Evolutionary conservation across 2,329 filamentous ascomycete genomes (phyloP), one percentile per base, ranked within the genome.

Genomic region (Diaporthe amygdali): DNA sequence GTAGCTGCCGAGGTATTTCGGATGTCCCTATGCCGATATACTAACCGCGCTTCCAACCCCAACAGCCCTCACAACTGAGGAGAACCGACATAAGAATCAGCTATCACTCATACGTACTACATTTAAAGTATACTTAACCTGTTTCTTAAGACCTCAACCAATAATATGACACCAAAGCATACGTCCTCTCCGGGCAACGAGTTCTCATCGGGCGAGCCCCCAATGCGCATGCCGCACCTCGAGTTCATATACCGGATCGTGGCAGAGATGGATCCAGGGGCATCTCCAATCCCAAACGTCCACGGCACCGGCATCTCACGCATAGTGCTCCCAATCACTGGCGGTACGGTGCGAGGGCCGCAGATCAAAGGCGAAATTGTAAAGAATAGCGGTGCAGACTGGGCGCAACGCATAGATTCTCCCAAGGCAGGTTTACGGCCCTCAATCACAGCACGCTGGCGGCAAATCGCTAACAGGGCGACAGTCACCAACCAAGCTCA

Each of bases 171-270:
- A 47, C 30, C 41, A 17, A 47, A 63, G 15, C 74, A 75, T 30
- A 55, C 25, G 9, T 37, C 70, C 8, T 75, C 74, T 27, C 73
- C 72, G 15, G 71, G 74, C 14, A 75, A 74, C 51, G 39, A n/a
- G 1, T 74, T 74, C 61, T 71, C 72, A 1, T 70, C 74, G 8
- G 67, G 70, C 37, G 71, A 74, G 30, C 73, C 72, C 12, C 70
- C 73, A 22, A 75, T 76, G 75, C 72, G 73, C 20, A 69, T 71
- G 71, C 74, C 75, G 34, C 72, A 76, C 44, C 63, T 76, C 1
- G 69, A 76, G 15, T 74, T 76, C 54, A 71, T 76, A 55, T 76
- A 76, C 39, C 73, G 73, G 25, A 76, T 75, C 55, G 74, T 76
- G 20, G 73, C 72, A 32, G 64, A 75, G 9, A 76, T 76, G 74